Conservation (phyloP, 805 yeast genomes). For the Zygosaccharomyces bisporus region DNA sequence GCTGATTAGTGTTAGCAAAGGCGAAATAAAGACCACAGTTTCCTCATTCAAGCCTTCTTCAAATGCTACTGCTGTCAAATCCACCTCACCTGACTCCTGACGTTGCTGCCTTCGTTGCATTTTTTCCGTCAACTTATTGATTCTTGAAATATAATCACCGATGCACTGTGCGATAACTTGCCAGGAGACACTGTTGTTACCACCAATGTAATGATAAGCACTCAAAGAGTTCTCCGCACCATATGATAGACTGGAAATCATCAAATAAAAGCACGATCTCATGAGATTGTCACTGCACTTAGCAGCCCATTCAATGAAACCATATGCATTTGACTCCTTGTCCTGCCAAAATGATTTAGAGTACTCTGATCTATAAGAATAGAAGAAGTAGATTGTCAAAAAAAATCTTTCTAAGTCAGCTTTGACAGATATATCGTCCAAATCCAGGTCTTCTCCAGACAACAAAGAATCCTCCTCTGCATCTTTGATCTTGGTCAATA, state of each 20-base stretch:
- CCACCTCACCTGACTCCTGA: conserved; percentile 31
- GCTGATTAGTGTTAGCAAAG: conserved; percentile 64
- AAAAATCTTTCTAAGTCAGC: conserved; percentile 89
- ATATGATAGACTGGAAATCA: conserved; percentile 70
- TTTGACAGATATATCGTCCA: conserved; percentile 63
- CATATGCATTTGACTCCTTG: conserved; percentile 60
- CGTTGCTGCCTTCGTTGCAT: conserved; percentile 27
- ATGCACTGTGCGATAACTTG: conserved; percentile 51
- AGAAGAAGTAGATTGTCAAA: conserved; percentile 66
- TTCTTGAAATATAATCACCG: conserved; percentile 47
- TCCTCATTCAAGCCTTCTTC: conserved; percentile 73
- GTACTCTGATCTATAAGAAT: conserved; percentile 55
- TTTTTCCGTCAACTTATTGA: conserved; percentile 35
- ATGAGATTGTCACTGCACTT: conserved; percentile 75
- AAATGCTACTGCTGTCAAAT: conserved; percentile 34
- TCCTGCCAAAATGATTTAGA: conserved; percentile 67
- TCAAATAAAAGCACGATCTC: conserved; percentile 74
- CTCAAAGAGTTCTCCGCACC: conserved; percentile 53
- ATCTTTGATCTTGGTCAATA: conserved; percentile 64
- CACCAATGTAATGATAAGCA: conserved; percentile 47
- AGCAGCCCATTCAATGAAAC: conserved; percentile 87
- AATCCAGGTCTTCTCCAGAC: conserved; percentile 51
- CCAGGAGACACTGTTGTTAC: conserved; percentile 48
- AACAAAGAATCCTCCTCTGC: conserved; percentile 69
- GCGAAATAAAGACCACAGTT: conserved; percentile 66